Evolutionary conservation across 208 protist genomes (phyloP).

Genomic region (Trypanosoma avium): DNA sequence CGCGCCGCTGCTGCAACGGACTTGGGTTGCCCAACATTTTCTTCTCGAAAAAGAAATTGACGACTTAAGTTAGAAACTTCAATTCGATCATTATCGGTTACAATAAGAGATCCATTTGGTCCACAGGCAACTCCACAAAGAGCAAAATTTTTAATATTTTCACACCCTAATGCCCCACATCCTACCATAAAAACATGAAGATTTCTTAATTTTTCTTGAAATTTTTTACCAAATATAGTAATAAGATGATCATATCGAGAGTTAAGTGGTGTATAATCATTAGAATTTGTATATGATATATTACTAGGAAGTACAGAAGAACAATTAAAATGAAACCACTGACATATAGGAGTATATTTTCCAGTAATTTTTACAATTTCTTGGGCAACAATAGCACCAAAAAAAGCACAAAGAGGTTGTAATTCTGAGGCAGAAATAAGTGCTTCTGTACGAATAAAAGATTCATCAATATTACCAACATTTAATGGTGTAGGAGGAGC

Average conservation of each 20-base stretch:
- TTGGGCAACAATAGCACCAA: constrained; percentile 96
- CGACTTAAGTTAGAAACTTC: constrained; percentile 99
- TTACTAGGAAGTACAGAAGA: constrained; percentile 70
- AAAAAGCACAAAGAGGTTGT: constrained; percentile 88
- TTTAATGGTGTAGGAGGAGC: constrained; percentile 57
- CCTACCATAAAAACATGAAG: constrained; percentile 96
- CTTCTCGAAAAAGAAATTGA: constrained; percentile 99
- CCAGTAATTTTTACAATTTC: constrained; percentile 97
- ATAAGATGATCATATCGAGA: constrained; percentile 80
- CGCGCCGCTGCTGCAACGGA: constrained; percentile 91
- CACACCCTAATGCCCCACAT: constrained; percentile 98
- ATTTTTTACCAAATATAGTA: constrained; percentile 72
- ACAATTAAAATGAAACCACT: constrained; percentile 95
- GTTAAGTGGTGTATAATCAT: constrained; percentile 45
- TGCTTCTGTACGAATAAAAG: constrained; percentile 41
- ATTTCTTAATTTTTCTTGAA: constrained; percentile 61
- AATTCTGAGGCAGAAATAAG: constrained; percentile 77
- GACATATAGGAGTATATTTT: constrained; percentile 96
- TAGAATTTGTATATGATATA: constrained; percentile 33
- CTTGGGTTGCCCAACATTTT: constrained; percentile 97
- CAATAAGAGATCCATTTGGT: constrained; percentile 75
- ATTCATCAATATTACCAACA: constrained; percentile 59
- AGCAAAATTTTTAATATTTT: constrained; percentile 99
- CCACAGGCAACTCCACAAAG: constrained; percentile 96
- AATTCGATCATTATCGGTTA: constrained; percentile 99